Conservation (phyloP, 1,139 yeast species). For the Pichia sp. region DNA sequence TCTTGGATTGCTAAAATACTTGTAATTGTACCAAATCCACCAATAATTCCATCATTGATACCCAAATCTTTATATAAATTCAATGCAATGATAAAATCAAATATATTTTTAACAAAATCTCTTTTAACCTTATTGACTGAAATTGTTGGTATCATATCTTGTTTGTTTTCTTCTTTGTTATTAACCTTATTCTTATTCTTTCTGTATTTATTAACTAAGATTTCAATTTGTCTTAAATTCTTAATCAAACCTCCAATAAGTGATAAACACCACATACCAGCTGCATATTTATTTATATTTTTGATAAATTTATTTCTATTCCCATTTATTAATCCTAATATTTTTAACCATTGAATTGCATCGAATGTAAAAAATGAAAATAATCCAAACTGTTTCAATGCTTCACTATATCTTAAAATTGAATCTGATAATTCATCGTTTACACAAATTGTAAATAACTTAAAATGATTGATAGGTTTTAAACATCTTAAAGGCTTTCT, state of each 20-base stretch:
- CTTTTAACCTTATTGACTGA: conserved; percentile 38
- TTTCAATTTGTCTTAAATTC: conserved; percentile 27
- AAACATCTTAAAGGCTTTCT: conserved; percentile 83
- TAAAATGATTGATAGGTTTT: conserved; percentile 73
- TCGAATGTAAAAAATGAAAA: conserved; percentile 74
- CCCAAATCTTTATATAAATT: conserved; percentile 57
- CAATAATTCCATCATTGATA: conserved; percentile 75
- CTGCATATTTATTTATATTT: conserved; percentile 35
- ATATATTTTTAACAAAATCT: conserved; percentile 71
- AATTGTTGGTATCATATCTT: conserved; percentile 5
- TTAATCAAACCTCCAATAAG: conserved; percentile 36
- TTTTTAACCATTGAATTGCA: conserved; percentile 61
- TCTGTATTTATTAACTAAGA: conserved; percentile 4
- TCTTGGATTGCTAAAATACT: conserved; percentile 73
- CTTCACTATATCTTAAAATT: conserved; percentile 45
- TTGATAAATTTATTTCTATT: conserved; percentile 12
- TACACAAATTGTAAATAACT: conserved; percentile 60
- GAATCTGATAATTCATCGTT: conserved; percentile 71
- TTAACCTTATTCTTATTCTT: not conserved
- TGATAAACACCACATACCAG: conserved; percentile 76
- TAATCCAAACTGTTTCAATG: conserved; percentile 65
- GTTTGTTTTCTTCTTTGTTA: conserved; percentile 30
- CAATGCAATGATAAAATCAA: conserved; percentile 72
- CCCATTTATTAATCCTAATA: conserved; percentile 32
- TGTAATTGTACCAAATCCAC: conserved; percentile 79